These are phyloP conservation scores for Phenoliferia sp. DNA, from an alignment of 1,284 basidiomycete species.

Conservation along the genomic window DNA sequence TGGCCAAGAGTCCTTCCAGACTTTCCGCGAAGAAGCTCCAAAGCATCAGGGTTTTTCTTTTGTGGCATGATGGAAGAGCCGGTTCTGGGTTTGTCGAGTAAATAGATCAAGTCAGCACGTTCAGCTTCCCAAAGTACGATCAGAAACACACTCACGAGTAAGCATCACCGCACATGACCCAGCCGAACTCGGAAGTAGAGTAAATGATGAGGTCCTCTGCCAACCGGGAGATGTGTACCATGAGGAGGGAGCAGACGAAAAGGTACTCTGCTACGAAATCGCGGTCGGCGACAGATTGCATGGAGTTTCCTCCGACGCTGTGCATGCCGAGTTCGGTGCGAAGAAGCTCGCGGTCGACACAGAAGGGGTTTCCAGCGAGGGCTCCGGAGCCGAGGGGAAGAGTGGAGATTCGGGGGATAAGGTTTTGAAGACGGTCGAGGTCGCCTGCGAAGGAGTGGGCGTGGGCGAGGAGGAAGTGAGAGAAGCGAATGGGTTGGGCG, in stretches of 20 bases:
- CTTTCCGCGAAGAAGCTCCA: constrained; percentile 92
- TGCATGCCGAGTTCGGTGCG: constrained; percentile 77
- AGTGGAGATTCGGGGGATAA: constrained; percentile 78
- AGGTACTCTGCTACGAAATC: constrained; percentile 97
- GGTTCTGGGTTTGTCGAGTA: constrained; percentile 54
- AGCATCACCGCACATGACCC: constrained; percentile 87
- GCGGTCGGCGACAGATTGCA: constrained; percentile 87
- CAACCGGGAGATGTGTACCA: constrained; percentile 88
- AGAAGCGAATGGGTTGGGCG: constrained; percentile 97
- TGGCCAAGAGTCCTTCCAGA: constrained; percentile 90
- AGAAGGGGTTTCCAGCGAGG: constrained; percentile 93
- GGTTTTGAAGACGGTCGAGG: constrained; percentile 76
- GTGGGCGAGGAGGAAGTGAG: constrained; percentile 90
- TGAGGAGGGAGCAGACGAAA: constrained; percentile 90
- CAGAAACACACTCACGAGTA: constrained; percentile 61
- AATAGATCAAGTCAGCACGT: no score
- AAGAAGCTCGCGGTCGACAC: constrained; percentile 82
- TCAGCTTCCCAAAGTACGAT: background rate
- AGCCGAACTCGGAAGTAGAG: constrained; percentile 94
- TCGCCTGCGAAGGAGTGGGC: constrained; percentile 86
- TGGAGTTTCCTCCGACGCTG: constrained; percentile 82
- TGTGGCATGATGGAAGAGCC: constrained; percentile 99
- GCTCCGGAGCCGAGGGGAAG: constrained; percentile 91
- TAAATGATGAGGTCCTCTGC: constrained; percentile 97
- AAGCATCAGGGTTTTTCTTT: constrained; percentile 97